Evolutionary conservation across 106 monocot species (phyloP).

Genomic region (Dendrobium officinale): DNA sequence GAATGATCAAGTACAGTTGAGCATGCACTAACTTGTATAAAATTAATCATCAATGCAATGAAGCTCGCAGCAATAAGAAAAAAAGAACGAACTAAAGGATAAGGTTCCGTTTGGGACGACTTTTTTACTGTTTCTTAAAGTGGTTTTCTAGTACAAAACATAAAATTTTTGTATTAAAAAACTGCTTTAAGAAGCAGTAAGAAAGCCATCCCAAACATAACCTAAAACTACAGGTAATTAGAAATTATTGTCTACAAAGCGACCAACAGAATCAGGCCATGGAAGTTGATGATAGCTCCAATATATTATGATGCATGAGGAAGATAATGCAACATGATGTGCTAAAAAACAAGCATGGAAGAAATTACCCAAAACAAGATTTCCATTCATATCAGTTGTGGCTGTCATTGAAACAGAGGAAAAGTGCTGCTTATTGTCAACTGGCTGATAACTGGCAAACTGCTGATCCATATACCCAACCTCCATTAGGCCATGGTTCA

Average conservation of each 20-base stretch:
- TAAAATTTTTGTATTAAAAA: too few species aligned
- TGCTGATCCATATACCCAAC: constrained; percentile 77
- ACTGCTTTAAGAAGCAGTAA: too few species aligned
- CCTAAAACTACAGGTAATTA: neutral
- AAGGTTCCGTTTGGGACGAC: too few species aligned
- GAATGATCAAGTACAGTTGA: neutral
- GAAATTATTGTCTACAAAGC: neutral
- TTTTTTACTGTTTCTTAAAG: too few species aligned
- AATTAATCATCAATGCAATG: too few species aligned
- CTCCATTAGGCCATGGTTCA: constrained; percentile 92
- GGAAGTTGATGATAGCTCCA: too few species aligned
- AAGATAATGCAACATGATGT: neutral
- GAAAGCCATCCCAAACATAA: too few species aligned
- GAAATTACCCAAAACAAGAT: constrained; percentile 69
- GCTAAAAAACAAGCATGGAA: neutral
- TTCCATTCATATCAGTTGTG: constrained; percentile 56
- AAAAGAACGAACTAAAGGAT: neutral
- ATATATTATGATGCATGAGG: too few species aligned
- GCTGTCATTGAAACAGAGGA: constrained; percentile 82
- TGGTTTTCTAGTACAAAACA: too few species aligned
- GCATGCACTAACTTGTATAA: neutral
- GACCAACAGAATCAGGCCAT: neutral
- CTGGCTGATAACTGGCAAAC: constrained; percentile 11
- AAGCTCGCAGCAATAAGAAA: too few species aligned
- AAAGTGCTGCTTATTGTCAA: constrained; percentile 16